phyloP scores from a whole-genome alignment of 2,329 filamentous ascomycete genomes.

The Pseudocercospora crystallina region DNA sequence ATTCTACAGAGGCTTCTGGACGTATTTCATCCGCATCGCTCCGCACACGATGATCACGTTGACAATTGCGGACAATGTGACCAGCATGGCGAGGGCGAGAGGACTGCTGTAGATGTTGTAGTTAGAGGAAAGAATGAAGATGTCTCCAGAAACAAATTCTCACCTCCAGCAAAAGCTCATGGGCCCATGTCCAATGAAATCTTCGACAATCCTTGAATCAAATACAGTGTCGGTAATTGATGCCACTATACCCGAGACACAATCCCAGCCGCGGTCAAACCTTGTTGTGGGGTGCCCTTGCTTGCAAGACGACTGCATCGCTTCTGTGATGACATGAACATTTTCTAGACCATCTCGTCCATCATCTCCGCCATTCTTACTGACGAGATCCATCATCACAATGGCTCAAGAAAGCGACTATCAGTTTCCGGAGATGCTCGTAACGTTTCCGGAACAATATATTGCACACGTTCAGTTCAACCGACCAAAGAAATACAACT shows the following conservation, averaged over 20 bases:
- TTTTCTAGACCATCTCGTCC: neutral
- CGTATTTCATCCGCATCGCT: constrained; percentile 65
- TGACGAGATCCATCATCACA: neutral
- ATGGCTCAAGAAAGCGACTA: constrained; percentile 1
- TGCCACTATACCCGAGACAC: neutral
- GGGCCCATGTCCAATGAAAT: neutral
- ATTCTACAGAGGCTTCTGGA: constrained; percentile 93
- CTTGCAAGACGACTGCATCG: no score
- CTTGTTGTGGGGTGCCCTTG: no score
- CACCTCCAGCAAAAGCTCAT: neutral
- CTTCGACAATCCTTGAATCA: neutral
- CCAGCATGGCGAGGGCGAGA: constrained; percentile 8
- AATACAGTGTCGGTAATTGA: neutral
- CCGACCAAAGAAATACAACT: constrained; percentile 80
- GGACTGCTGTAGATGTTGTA: neutral
- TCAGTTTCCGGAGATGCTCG: neutral
- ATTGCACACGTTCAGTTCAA: constrained; percentile 91
- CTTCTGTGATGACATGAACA: neutral
- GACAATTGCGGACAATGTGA: constrained; percentile 23
- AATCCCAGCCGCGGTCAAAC: no score
- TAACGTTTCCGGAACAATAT: constrained; percentile 63
- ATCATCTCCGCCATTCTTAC: neutral
- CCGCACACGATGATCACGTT: constrained; percentile 24
- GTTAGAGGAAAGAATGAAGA: neutral
- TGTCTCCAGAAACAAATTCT: no score